Base-by-base conservation (phyloP, 2,329 filamentous ascomycete species). In the Nemania sp. region DNA sequence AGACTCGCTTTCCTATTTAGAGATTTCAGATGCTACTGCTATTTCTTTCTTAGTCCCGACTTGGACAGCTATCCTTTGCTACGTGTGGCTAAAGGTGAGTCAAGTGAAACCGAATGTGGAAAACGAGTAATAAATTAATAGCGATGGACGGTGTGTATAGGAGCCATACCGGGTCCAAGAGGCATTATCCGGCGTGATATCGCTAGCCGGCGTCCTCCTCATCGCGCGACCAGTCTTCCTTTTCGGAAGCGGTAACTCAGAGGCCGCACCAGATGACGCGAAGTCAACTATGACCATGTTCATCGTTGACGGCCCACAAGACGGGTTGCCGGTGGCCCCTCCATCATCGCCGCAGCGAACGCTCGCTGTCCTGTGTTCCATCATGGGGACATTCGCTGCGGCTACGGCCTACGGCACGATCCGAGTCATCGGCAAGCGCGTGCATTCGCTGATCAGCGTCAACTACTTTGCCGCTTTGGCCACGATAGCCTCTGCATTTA, bases 11-110 rank as follows among this genome's bases (percentile, higher is more conserved):
- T 77, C 87, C 20, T 92, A 90, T 59, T 80, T 94, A 0, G 86
- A 89, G 2, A 78, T 94, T 1, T 84, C 88, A 1, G 90, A 94
- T 66, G 87, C 89, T 1, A 91, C 87, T 0, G 88, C 92, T 20
- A 85, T 94, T 28, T 90, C 87, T 6, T 94, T 93, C 68, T 77
- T 94, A 3, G 81, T 88, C 0, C 90, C 90, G 0, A 86, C 86
- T 6, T 75, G 91, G 8, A 84, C 87, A 6, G 88, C 73, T 1
- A 69, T 75, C 78, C 69, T 91, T 80, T 80, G 85, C 77, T 61
- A 91, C 83, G 68, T 90, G 78, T 39, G 63, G 57, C 50, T 70
- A 6, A 61, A 49, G 50, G 68, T 70, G 54, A 50, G 64, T 60
- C 22, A 5, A 22, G 3, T 14, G 5, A n/a, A 14, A 9, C 6